phyloP scores from a whole-genome alignment of 352 stramenopile species.

The Phytophthora pluvialis region DNA sequence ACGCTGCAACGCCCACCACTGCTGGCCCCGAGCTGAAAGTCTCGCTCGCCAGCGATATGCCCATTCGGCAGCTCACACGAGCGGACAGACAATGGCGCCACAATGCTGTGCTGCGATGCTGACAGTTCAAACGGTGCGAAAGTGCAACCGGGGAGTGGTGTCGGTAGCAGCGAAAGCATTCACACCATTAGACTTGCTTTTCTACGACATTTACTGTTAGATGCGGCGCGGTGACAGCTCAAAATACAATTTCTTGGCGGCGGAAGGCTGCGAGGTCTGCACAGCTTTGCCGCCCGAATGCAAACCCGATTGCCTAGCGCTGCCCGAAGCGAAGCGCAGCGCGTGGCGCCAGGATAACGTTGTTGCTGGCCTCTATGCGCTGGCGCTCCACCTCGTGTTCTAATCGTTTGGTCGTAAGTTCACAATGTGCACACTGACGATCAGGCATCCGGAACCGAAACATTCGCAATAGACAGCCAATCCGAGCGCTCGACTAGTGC shows the following conservation, averaged over 20 bases:
- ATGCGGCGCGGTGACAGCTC: too few species aligned
- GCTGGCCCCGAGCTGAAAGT: background rate
- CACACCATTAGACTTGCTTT: too few species aligned
- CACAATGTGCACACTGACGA: conserved; percentile 19
- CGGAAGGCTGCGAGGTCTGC: too few species aligned
- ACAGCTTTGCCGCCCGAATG: too few species aligned
- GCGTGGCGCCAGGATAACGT: conserved; percentile 8
- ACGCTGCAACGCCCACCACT: background rate
- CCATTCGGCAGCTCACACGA: background rate
- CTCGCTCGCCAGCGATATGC: conserved; percentile 5
- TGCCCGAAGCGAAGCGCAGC: background rate
- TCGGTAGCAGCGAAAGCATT: too few species aligned
- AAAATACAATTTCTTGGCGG: too few species aligned
- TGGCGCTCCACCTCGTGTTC: conserved; percentile 2
- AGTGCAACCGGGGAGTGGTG: too few species aligned
- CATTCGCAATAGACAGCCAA: conserved; percentile 12
- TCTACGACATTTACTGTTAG: too few species aligned
- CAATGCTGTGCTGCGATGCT: too few species aligned
- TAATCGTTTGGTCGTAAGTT: conserved; percentile 37
- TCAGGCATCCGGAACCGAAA: conserved; percentile 1
- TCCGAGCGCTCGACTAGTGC: conserved; percentile 5
- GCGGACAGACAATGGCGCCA: conserved; percentile 15
- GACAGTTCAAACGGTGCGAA: too few species aligned
- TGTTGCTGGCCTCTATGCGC: background rate
- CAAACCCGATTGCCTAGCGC: too few species aligned